Evolutionary conservation across 148 eudicot species (phyloP), one percentile per base, ranked within the genome.

Genomic region (Spergularia bocconei): DNA sequence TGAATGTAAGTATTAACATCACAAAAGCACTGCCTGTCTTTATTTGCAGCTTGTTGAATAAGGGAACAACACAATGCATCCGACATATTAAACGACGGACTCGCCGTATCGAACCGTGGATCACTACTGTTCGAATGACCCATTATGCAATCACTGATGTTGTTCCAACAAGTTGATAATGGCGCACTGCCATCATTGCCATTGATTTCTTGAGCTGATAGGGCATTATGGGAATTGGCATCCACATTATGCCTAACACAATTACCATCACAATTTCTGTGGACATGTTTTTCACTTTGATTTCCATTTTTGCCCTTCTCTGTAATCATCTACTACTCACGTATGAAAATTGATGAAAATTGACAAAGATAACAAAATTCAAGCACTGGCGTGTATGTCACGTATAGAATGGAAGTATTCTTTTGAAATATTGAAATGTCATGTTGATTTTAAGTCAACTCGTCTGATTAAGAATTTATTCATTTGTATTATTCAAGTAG

Each of bases 11-110:
- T 70, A 17, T 70, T 21, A 25, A 53, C 14, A 14, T 52, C 13
- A 54, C 79, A 77, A 10, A 77, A 77, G 11, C 79, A 70, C 67
- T 23, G 41, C 57, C 13, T 78, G 13, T 78, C 67, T 11, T 5
- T 67, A 17, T 16, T 57, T 11, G 50, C 54, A 20, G 62, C 38
- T 19, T 78, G 7, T 11, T 66, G 67, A 1, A 73, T 7, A 4
- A 78, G 68, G 36, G 77, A 36, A n/a, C 81, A 72, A 23, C 81
- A 78, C 9, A 29, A 0, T 11, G 7, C 14, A n/a, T 78, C 68
- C 8, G 23, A 65, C 14, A 50, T 2, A 39, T 72, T 66, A 57
- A 25, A 78, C 20, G 23, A 17, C 7, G 68, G 23, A 44, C 67
- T 73, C 2, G 72, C 25, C 0, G 15, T 0, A 55, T 71, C 6